Conservation (phyloP, 148 eudicot genomes). For the Rheum nobile region DNA sequence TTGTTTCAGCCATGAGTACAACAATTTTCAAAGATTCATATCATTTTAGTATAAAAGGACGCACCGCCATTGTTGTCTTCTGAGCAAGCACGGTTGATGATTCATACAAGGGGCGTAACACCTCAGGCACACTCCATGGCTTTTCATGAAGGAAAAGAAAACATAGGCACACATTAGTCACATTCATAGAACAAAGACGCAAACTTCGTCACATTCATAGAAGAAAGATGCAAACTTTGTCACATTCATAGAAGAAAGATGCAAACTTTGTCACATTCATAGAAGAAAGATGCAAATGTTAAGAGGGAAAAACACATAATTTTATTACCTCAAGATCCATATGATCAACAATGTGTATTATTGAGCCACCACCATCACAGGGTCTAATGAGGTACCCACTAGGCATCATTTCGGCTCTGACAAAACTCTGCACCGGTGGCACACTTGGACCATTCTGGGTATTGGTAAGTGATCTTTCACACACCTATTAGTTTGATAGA, state of each 20-base stretch:
- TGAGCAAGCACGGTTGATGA: constrained; percentile 71
- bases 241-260: neutral
- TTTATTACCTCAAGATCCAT: constrained; percentile 60
- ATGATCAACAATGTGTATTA: constrained; percentile 79
- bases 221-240: too few relatives aligned
- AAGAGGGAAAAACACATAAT: neutral
- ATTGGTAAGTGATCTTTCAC: constrained; percentile 87
- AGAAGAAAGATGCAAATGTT: neutral
- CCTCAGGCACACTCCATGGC: constrained; percentile 90
- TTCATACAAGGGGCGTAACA: constrained; percentile 69
- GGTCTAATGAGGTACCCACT: constrained; percentile 78
- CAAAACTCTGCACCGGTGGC: constrained; percentile 65
- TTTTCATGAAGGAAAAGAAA: constrained; percentile 6
- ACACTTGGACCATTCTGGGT: constrained; percentile 84
- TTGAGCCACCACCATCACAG: constrained; percentile 81
- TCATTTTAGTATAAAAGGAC: neutral
- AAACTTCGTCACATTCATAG: too few relatives aligned
- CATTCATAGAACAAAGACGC: too few relatives aligned
- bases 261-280: neutral
- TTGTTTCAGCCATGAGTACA: neutral
- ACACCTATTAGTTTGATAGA: constrained; percentile 35
- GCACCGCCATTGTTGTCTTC: constrained; percentile 71
- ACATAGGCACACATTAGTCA: neutral
- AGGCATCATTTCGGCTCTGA: constrained; percentile 69
- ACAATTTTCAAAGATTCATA: neutral